Evolutionary conservation across 371 early-diverging fungal species (phyloP).

Genomic region (Zancudomyces culisetae): DNA sequence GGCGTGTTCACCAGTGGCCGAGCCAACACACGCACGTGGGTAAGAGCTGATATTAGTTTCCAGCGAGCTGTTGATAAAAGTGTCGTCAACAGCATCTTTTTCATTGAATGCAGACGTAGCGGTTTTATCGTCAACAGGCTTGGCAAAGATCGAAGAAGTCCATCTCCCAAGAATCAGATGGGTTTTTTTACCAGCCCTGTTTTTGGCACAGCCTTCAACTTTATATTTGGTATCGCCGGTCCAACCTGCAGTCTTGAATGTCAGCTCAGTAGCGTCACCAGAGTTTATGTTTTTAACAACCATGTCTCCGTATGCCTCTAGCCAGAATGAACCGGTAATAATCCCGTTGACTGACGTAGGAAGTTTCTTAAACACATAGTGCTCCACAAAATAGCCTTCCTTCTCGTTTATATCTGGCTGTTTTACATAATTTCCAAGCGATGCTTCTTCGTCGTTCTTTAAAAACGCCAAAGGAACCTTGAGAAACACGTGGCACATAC

Average conservation of each 20-base stretch:
- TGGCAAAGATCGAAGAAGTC: constrained; percentile 42
- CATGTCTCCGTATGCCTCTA: constrained; percentile 70
- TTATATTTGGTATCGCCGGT: constrained; percentile 34
- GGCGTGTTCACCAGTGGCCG: constrained; percentile 6
- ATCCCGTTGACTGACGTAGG: constrained; percentile 62
- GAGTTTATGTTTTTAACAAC: constrained; percentile 50
- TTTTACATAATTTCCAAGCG: constrained; percentile 19
- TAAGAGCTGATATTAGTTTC: not conserved
- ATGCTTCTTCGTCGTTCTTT: constrained; percentile 22
- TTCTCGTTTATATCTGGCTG: constrained; percentile 15
- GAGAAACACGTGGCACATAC: constrained; percentile 54
- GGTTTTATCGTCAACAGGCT: constrained; percentile 25
- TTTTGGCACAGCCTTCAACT: constrained; percentile 41
- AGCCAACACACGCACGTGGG: not conserved
- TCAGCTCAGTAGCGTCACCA: constrained; percentile 41
- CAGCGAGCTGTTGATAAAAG: constrained; percentile 1
- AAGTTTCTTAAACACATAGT: constrained; percentile 64
- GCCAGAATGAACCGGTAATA: constrained; percentile 58
- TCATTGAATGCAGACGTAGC: constrained; percentile 13
- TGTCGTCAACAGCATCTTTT: constrained; percentile 2
- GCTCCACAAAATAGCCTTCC: constrained; percentile 33
- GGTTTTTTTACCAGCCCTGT: constrained; percentile 28
- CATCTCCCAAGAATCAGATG: constrained; percentile 52
- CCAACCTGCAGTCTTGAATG: constrained; percentile 52
- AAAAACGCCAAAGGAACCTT: constrained; percentile 29